Percentiles rank a stretch among this genome's conserved stretches.
phyloP scores from a whole-genome alignment of 257 asterid species.

The Nicotiana tomentosiformis region DNA sequence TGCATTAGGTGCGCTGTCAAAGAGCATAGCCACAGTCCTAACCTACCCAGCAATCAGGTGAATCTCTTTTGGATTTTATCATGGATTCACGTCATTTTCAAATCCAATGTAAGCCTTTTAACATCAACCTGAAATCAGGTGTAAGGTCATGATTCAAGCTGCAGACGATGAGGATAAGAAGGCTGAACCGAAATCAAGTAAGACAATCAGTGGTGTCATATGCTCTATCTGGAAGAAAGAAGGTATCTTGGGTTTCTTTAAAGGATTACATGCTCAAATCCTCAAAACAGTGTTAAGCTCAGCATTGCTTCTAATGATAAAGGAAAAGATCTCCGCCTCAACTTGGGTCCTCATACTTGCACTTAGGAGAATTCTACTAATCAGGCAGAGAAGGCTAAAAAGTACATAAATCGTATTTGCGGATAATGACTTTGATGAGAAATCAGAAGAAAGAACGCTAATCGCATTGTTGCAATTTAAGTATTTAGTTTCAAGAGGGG shows the following conservation, averaged over 20 bases:
- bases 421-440: neutral
- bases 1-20: constrained; percentile 38
- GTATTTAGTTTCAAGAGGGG: neutral
- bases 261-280: constrained; percentile 42
- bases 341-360: constrained; percentile 40
- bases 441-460: neutral
- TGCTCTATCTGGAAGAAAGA: constrained; percentile 32
- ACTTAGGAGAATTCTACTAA: constrained; percentile 15
- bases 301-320: constrained; percentile 41
- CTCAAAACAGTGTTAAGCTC: constrained; percentile 44
- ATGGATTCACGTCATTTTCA: neutral
- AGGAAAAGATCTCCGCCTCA: constrained; percentile 40
- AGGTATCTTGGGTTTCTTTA: constrained; percentile 36
- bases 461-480: neutral
- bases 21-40: constrained; percentile 39
- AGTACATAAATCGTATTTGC: neutral
- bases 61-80: neutral
- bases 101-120: neutral
- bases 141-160: constrained; percentile 48
- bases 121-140: constrained; percentile 21
- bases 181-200: constrained; percentile 18
- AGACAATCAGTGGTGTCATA: constrained; percentile 22
- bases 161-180: constrained; percentile 24
- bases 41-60: constrained; percentile 47
- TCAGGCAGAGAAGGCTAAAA: constrained; percentile 27